Evolutionary conservation across 1,284 basidiomycete genomes (phyloP), one percentile per base, ranked within the genome.

Genomic region (Tranzscheliella williamsii): DNA sequence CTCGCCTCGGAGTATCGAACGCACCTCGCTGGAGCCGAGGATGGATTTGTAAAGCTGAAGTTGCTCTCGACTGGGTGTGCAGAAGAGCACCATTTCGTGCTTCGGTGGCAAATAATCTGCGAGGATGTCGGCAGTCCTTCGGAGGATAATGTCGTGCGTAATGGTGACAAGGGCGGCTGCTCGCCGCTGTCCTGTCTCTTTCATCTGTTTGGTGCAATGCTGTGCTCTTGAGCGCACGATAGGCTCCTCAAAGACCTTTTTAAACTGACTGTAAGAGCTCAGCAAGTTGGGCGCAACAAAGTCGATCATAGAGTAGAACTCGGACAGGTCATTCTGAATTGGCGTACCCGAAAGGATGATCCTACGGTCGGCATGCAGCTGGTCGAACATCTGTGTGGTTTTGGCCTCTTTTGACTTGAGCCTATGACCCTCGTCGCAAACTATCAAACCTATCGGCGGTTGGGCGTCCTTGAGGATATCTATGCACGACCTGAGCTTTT

Each of bases 371-470:
- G 89, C 91, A 42, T 81, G 81, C 29, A 99, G 81, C 13, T 84
- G 83, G 55, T 89, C 86, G 73, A 97, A 94, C 85, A 91, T 90
- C 41, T 83, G 84, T 1, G 88, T 89, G 0, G 92, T 96, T 81
- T 97, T 95, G 72, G 89, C 92, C 55, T 85, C 87, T 4, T 89
- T 87, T 13, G 91, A 92, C 75, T 97, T 98, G 27, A 99, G 82
- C 21, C 94, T 84, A 78, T 99, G 95, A 2, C 93, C 91, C 83
- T 99, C 95, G 73, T 99, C 95, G 70, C 94, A 97, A 23, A 99
- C 84, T 54, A 99, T 87, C 2, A 99, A 81, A 6, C 89, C 95
- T 63, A 99, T 89, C 1, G 89, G 87, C 9, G 92, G 92, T 20
- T 62, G 51, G 1, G 71, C 68, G 8, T 56, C 42, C 21, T 69